Evolutionary conservation across 2,329 filamentous ascomycete genomes (phyloP).

Genomic region (Sordariomycetes sp.): DNA sequence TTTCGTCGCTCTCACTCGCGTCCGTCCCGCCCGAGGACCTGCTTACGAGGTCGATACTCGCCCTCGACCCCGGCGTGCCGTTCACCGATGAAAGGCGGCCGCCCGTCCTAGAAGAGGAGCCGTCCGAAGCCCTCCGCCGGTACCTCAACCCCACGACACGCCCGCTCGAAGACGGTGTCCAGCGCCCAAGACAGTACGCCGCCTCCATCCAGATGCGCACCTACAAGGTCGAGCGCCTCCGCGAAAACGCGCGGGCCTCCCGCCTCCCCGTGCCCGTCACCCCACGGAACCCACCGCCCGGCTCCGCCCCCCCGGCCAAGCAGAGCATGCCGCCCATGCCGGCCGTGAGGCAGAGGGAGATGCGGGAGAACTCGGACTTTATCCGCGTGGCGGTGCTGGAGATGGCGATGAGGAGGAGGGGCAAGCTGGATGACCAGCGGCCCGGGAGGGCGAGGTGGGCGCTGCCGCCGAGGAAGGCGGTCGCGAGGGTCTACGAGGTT

Average conservation of each 20-base stretch:
- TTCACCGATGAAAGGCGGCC: constrained; percentile 56
- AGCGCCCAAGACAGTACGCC: constrained; percentile 30
- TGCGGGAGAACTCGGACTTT: constrained; percentile 58
- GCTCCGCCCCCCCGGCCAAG: constrained; percentile 15
- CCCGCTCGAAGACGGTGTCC: constrained; percentile 14
- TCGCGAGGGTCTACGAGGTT: constrained; percentile 38
- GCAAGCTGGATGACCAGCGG: constrained; percentile 52
- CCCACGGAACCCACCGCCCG: constrained; percentile 13
- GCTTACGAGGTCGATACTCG: constrained; percentile 52
- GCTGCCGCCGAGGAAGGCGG: constrained; percentile 47
- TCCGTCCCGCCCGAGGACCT: constrained; percentile 55
- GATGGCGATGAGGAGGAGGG: constrained; percentile 55
- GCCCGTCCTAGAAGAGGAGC: constrained; percentile 47
- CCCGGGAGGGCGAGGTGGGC: constrained; percentile 57
- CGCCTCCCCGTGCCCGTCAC: neutral
- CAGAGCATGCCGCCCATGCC: constrained; percentile 21
- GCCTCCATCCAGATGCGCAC: constrained; percentile 63
- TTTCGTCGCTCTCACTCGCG: constrained; percentile 48
- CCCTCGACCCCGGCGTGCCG: constrained; percentile 51
- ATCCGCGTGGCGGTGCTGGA: constrained; percentile 60
- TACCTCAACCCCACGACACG: constrained; percentile 52
- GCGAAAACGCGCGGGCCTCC: constrained; percentile 16
- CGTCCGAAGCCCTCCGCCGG: constrained; percentile 51
- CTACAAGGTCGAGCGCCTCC: constrained; percentile 45
- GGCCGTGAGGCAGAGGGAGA: constrained; percentile 47